Percentiles rank a stretch among this genome's conserved stretches.
Evolutionary conservation across 2,329 filamentous ascomycete species (phyloP).

Genomic region (Colletotrichum sp.): DNA sequence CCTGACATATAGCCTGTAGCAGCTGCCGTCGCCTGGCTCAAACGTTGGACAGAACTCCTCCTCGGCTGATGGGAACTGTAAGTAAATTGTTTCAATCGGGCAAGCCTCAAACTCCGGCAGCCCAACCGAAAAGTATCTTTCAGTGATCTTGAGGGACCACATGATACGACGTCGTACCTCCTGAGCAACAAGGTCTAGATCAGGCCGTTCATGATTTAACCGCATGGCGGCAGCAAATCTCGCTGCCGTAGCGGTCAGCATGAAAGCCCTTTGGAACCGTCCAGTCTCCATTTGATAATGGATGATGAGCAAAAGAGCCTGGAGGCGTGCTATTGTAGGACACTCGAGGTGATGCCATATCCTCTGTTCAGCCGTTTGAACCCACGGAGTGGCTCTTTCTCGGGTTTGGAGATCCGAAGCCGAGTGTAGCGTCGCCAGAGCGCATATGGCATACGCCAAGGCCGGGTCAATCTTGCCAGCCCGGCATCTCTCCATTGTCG

Average conservation of each 20-base stretch:
- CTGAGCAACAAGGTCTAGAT: conserved; percentile 36
- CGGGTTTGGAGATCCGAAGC: conserved; percentile 20
- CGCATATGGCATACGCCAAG: conserved; percentile 36
- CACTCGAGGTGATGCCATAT: conserved; percentile 35
- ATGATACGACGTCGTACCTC: conserved; percentile 43
- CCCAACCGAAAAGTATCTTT: conserved; percentile 45
- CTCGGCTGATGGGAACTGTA: conserved; percentile 48
- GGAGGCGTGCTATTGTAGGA: conserved; percentile 32
- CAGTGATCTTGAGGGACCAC: conserved; percentile 45
- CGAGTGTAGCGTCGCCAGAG: conserved; percentile 35
- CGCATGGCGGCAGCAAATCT: conserved; percentile 42
- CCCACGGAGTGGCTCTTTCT: conserved; percentile 30
- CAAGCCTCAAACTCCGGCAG: conserved; percentile 46
- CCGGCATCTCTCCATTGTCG: conserved; percentile 32
- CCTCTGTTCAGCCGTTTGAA: conserved; percentile 33
- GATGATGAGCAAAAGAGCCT: conserved; percentile 50
- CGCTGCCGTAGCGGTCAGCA: conserved; percentile 38
- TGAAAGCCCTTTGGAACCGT: conserved; percentile 47
- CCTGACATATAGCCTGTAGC: conserved; percentile 25
- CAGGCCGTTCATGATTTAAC: conserved; percentile 42
- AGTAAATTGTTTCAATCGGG: conserved; percentile 41
- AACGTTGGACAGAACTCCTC: conserved; percentile 38
- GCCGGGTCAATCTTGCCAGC: conserved; percentile 34
- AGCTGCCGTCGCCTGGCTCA: conserved; percentile 12
- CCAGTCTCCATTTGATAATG: conserved; percentile 50